Evolutionary conservation across 176 grass and related monocot species (phyloP), one percentile per base, ranked within the genome.

Genomic region (Panicum miliaceum): DNA sequence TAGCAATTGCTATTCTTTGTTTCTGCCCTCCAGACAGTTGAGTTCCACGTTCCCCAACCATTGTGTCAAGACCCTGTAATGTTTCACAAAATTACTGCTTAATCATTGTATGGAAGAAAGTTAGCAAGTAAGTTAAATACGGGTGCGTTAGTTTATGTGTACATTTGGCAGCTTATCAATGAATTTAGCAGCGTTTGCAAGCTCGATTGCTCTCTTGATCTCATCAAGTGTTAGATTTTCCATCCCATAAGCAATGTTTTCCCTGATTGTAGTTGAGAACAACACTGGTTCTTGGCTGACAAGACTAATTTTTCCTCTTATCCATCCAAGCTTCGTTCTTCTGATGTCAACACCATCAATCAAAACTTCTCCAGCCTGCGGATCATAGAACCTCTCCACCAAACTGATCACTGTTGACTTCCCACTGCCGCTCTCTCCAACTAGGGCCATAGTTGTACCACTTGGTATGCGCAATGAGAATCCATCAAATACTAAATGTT

Each of bases 21-120:
- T 97, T 97, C 68, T 97, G 95, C 43, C 95, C 95, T 32, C 95
- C 92, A 15, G 95, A 97, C 22, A 97, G 80, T 52, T 97, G 95
- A 64, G 84, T 92, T 36, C 95, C 95, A 75, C 82, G 90, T 68
- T 97, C 95, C 20, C 95, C 95, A 84, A 97, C 92, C 89, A 85
- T 79, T 29, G 95, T 97, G 57, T 94, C 90, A 22, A 94, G 75
- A 43, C 95, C 95, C 88, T 97, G 52, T 13, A 85, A 85, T 63
- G 68, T 68, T 71, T 26, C 27, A 82, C 25, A 84, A 71, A 80
- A 72, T 40, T 41, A 77, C 23, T 68, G 6, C 80, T 48, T 68
- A 86, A 86, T 35, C 36, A 36, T 47, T 12, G 43, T 63, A 32
- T 65, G 27, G 7, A 29, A 86, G 26, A 63, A 87, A 74, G 36